Evolutionary conservation across 495 filamentous ascomycete species (phyloP).

Genomic region (Amniculicola lignicola): DNA sequence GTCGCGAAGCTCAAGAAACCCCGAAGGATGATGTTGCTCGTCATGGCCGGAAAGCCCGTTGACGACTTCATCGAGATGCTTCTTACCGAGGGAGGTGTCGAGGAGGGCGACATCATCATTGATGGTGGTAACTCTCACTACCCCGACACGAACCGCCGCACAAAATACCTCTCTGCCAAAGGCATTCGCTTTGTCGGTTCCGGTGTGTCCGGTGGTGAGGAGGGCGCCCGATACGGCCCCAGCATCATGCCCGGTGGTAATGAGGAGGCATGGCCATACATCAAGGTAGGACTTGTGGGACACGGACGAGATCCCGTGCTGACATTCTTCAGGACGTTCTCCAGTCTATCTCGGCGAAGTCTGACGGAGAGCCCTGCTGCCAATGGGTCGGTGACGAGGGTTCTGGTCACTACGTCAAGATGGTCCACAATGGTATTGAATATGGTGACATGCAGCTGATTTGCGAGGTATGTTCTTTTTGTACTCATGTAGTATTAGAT

Average conservation of each 20-base stretch:
- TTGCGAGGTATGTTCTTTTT: constrained; percentile 75
- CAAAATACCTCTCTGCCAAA: constrained; percentile 77
- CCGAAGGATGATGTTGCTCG: constrained; percentile 93
- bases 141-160: constrained; percentile 96
- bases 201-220: constrained; percentile 98
- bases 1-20: constrained; percentile 93
- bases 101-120: constrained; percentile 96
- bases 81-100: constrained; percentile 67
- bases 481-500: not conserved
- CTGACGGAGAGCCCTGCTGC: constrained; percentile 92
- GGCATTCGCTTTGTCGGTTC: constrained; percentile 93
- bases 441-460: constrained; percentile 99
- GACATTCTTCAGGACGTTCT: constrained; percentile 64
- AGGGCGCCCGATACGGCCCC: constrained; percentile 95
- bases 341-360: constrained; percentile 96
- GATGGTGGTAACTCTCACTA: constrained; percentile 99
- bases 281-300: constrained; percentile 56
- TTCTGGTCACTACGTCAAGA: constrained; percentile 99
- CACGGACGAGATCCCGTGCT: not conserved
- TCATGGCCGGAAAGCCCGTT: constrained; percentile 95
- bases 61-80: constrained; percentile 98
- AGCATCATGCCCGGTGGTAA: constrained; percentile 98
- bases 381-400: constrained; percentile 99
- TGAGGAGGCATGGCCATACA: constrained; percentile 95
- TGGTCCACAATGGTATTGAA: constrained; percentile 99